Conservation (phyloP, 2,329 filamentous ascomycete genomes). For the Aspergillus intermedius region DNA sequence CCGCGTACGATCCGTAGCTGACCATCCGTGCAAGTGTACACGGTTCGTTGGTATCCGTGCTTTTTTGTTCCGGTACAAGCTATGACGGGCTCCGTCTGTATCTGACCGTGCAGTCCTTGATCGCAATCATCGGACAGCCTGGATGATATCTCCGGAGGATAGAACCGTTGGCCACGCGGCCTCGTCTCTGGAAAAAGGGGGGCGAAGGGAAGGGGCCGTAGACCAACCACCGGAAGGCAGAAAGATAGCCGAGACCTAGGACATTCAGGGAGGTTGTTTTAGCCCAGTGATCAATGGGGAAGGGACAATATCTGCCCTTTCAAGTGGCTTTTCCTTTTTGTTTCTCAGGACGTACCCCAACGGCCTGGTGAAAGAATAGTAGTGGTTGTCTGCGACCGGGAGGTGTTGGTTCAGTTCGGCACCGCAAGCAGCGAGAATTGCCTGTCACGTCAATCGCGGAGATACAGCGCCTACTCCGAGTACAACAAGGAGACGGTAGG, state of each 20-base stretch:
- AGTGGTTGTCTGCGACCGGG: no score
- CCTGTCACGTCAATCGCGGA: no score
- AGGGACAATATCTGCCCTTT: no score
- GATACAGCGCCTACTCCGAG: no score
- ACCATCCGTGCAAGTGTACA: not conserved
- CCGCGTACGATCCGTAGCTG: not conserved
- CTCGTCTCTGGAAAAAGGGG: slow-evolving; percentile 11
- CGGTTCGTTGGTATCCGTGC: not conserved
- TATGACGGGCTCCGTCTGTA: slow-evolving; percentile 3
- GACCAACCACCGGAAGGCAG: no score
- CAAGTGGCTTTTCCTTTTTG: no score
- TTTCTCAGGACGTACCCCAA: no score
- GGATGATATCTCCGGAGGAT: slow-evolving; percentile 14
- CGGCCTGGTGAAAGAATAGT: no score
- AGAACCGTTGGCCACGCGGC: slow-evolving; percentile 15
- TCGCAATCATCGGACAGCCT: slow-evolving; percentile 15
- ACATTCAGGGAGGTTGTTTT: not conserved
- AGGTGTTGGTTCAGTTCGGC: no score
- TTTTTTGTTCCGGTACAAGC: not conserved
- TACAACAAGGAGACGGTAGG: no score
- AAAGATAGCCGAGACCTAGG: not conserved
- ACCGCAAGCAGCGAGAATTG: no score
- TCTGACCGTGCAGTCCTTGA: slow-evolving; percentile 3
- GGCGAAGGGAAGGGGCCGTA: slow-evolving; percentile 5
- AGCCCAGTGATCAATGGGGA: no score